Evolutionary conservation across 257 asterid species (phyloP).

Genomic region (Rauvolfia tetraphylla): DNA sequence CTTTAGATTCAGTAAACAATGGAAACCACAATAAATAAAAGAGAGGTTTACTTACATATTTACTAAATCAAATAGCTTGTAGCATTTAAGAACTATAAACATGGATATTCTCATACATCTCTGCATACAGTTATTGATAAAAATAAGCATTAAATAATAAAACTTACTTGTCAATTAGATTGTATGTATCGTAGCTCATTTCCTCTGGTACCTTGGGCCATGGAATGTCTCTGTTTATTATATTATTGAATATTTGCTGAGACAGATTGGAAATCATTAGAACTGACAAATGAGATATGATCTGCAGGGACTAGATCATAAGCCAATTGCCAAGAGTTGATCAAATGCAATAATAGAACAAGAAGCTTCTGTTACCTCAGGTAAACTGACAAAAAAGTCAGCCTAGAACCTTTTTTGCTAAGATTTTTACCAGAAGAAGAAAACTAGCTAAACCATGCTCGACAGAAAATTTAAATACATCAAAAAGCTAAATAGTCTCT

Average conservation of each 20-base stretch:
- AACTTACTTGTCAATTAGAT: conserved; percentile 86
- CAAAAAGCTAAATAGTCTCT: not conserved
- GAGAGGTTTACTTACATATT: not conserved
- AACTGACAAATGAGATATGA: not conserved
- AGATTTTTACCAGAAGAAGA: not conserved
- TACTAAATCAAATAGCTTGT: not conserved
- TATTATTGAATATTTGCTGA: conserved; percentile 91
- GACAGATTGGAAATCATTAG: conserved; percentile 29
- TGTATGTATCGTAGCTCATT: conserved; percentile 74
- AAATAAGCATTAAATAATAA: not conserved
- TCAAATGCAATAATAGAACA: not conserved
- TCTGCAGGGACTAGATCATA: not conserved
- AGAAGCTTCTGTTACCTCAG: not conserved
- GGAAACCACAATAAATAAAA: not conserved
- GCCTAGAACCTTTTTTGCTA: not conserved
- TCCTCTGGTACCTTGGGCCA: conserved; percentile 98
- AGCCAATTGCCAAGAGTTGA: not conserved
- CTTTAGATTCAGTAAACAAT: not conserved
- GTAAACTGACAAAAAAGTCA: not conserved
- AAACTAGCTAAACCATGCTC: not conserved
- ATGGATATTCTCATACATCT: not conserved
- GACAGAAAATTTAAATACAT: not conserved
- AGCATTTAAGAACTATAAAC: not conserved
- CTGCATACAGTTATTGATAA: not conserved
- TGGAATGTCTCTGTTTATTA: conserved; percentile 82